phyloP scores from a whole-genome alignment of 768 basidiomycete species.

The Pulveroboletus ravenelii region DNA sequence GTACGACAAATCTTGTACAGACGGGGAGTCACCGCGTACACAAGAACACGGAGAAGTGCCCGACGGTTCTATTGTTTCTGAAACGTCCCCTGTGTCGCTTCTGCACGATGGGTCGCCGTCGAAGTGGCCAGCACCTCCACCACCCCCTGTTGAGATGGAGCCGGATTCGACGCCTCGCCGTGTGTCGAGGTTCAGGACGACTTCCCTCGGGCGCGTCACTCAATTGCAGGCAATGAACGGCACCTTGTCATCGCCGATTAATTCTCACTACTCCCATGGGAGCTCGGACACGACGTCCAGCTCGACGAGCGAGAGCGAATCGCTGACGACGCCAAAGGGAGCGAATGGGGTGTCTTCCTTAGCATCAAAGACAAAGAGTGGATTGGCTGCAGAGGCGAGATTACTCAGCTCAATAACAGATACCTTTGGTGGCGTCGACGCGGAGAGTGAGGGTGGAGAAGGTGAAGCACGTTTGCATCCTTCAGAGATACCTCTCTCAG shows the following conservation, averaged over 20 bases:
- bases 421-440: slow-evolving; percentile 35
- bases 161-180: slow-evolving; percentile 24
- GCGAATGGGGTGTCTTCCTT: slow-evolving; percentile 4
- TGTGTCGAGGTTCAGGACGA: slow-evolving; percentile 25
- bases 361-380: slow-evolving; percentile 6
- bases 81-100: slow-evolving; percentile 14
- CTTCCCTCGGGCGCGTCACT: slow-evolving; percentile 26
- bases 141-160: slow-evolving; percentile 25
- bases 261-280: slow-evolving; percentile 38
- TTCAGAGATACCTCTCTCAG: background rate
- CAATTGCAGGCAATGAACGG: slow-evolving; percentile 19
- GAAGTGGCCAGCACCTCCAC: slow-evolving; percentile 31
- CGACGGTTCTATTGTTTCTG: slow-evolving; percentile 13
- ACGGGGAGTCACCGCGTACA: slow-evolving; percentile 1
- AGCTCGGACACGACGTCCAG: slow-evolving; percentile 36
- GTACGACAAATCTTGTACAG: background rate
- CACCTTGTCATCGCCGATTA: slow-evolving; percentile 41
- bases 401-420: slow-evolving; percentile 30
- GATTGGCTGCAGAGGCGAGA: slow-evolving; percentile 22
- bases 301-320: slow-evolving; percentile 25
- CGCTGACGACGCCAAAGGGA: slow-evolving; percentile 18
- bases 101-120: slow-evolving; percentile 18
- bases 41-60: slow-evolving; percentile 11
- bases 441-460: slow-evolving; percentile 10
- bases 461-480: background rate